A percentile compares a stretch with the other conserved stretches of the same genome.
Evolutionary conservation across 768 basidiomycete genomes (phyloP).

Genomic region (Amylocystis lapponica): DNA sequence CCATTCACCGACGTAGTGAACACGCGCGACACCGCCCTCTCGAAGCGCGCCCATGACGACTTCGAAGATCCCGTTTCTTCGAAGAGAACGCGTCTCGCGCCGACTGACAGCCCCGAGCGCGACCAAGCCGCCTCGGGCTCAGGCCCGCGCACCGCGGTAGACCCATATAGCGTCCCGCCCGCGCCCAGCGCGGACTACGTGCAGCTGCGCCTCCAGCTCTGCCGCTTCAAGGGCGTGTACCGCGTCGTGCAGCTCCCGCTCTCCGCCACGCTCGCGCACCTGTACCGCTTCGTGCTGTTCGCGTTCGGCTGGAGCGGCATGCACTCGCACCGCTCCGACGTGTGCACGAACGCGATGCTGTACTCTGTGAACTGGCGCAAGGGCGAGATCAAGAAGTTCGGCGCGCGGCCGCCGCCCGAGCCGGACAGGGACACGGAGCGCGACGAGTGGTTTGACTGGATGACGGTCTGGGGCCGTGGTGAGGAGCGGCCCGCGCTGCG

Average conservation of each 20-base stretch:
- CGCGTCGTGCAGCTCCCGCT: conserved; percentile 20
- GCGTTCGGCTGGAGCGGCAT: conserved; percentile 27
- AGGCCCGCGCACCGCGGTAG: too few species aligned
- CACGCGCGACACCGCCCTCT: too few species aligned
- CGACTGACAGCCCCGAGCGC: too few species aligned
- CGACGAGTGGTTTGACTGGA: conserved; percentile 7
- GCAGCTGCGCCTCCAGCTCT: conserved; percentile 24
- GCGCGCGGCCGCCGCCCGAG: conserved; percentile 2
- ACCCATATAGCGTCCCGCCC: too few species aligned
- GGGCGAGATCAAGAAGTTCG: conserved; percentile 11
- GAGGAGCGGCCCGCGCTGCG: not conserved
- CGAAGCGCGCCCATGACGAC: too few species aligned
- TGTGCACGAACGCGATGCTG: conserved; percentile 15
- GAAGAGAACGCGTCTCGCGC: too few species aligned
- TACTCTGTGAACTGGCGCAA: conserved; percentile 19
- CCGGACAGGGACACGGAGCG: conserved; percentile 13
- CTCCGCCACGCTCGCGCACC: conserved; percentile 26
- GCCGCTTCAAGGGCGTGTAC: conserved; percentile 17
- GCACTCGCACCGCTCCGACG: conserved; percentile 16
- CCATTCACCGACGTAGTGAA: too few species aligned
- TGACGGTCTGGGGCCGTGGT: conserved; percentile 2
- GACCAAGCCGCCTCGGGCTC: too few species aligned
- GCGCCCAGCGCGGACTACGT: conserved; percentile 15
- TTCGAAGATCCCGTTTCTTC: too few species aligned
- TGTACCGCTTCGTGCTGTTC: conserved; percentile 24